Conservation (phyloP, 371 early-diverging fungal genomes). For the Mortierella sp. region DNA sequence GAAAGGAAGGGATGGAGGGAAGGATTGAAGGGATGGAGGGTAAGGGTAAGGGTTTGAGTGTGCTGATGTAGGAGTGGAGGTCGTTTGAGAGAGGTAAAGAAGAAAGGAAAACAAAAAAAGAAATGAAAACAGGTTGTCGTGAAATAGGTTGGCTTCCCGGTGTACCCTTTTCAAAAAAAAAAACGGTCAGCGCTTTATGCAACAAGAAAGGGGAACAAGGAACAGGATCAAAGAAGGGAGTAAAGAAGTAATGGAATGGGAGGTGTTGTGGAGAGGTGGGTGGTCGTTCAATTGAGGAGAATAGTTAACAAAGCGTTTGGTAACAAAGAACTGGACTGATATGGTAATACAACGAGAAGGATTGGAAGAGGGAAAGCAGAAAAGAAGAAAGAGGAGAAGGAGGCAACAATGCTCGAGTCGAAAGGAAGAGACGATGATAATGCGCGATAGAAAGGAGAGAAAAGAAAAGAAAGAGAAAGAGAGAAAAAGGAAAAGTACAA, state of each 20-base stretch:
- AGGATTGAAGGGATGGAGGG: no score
- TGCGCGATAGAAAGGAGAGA: background rate
- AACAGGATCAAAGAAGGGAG: background rate
- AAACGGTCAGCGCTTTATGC: background rate
- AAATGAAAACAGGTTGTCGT: background rate
- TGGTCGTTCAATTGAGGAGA: background rate
- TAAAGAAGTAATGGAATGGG: background rate
- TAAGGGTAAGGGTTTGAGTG: no score
- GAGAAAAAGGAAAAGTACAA: background rate
- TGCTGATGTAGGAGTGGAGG: background rate
- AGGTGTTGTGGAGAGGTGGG: background rate
- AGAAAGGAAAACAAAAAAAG: background rate
- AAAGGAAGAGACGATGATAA: background rate
- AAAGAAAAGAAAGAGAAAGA: background rate
- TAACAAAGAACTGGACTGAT: background rate
- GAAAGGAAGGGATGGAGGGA: background rate
- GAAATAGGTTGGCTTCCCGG: background rate
- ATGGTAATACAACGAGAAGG: background rate
- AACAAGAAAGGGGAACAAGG: background rate
- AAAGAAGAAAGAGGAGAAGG: background rate
- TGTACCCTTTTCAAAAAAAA: no score
- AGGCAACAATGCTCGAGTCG: background rate
- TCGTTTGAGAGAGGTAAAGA: background rate
- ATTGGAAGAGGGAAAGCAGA: background rate
- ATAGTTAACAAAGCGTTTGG: background rate